Evolutionary conservation across 78 protist species (phyloP), one percentile per base, ranked within the genome.

Genomic region (Dictyostelium citrinum): DNA sequence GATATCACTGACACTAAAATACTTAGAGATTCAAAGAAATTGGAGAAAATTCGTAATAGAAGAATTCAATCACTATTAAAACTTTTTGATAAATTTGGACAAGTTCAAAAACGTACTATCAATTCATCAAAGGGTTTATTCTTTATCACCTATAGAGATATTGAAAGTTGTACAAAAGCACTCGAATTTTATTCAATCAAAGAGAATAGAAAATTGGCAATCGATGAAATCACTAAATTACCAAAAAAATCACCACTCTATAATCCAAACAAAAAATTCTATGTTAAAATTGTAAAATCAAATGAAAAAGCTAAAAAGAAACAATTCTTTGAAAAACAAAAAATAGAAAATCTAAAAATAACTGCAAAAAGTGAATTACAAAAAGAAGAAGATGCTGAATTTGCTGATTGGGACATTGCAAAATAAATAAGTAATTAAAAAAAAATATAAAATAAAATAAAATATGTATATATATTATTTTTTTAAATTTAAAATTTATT

Each of bases 231-330:
- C 27, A 39, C 78, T 29, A 33, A 31, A 16, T 20, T 20, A 24
- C 58, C 67, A 35, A 86, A 76, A 14, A 43, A 35, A 29, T 37
- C 77, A 39, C 27, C 41, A 14, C 20, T 61, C 0, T 22, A 58
- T 29, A 71, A 82, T 77, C 92, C 92, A 86, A 39, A 39, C 7
- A 9, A 76, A n/a, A 33, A 77, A 16, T 86, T 86, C 16, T 86
- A 86, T 61, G 92, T 86, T 29, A 74, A 41, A 86, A 33, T 17
- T 37, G 81, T 64, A 8, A 86, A 77, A 76, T 16, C 71, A 12
- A 27, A 45, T 43, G 80, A 35, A 31, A 35, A 78, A 46, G 67
- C 83, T 27, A 29, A 39, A 46, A 78, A 78, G 31, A 46, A 78
- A 46, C 67, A 39, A 46, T 9, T 24, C 6, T 17, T 29, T 37